These are phyloP conservation scores for Podosphaera xanthii DNA, from an alignment of 2,329 filamentous ascomycete species.

Conservation along the genomic window DNA sequence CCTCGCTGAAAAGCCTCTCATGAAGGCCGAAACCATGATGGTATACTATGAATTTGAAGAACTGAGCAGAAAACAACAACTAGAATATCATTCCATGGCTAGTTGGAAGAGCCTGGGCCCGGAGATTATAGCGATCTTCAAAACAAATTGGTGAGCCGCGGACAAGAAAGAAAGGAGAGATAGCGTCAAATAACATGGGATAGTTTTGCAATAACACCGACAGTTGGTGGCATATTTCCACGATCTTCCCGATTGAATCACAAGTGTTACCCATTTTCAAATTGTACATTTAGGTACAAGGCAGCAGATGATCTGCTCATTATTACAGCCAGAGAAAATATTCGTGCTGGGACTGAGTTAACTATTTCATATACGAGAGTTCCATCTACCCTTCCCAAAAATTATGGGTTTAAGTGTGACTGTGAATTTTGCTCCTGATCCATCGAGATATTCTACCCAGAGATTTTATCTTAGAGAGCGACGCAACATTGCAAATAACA, in stretches of 20 bases:
- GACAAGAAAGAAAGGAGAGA: not conserved
- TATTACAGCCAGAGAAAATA: conserved; percentile 19
- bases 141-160: conserved; percentile 13
- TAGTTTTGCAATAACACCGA: conserved; percentile 6
- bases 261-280: conserved; percentile 24
- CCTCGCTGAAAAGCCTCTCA: conserved; percentile 11
- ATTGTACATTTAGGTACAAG: conserved; percentile 21
- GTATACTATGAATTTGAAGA: conserved; percentile 7
- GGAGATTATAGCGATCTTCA: conserved; percentile 9
- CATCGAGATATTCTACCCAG: too few species aligned
- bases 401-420: conserved; percentile 29
- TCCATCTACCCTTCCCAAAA: conserved; percentile 19
- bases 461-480: too few species aligned
- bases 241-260: conserved; percentile 35
- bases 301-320: conserved; percentile 17
- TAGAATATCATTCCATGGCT: conserved; percentile 8
- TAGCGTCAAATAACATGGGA: conserved; percentile 1
- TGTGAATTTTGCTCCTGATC: conserved; percentile 15
- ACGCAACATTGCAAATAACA: too few species aligned
- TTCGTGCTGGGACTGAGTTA: conserved; percentile 25
- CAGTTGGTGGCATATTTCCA: conserved; percentile 22
- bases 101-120: conserved; percentile 5
- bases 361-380: conserved; percentile 26
- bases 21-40: conserved; percentile 5
- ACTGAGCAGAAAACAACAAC: conserved; percentile 7